Evolutionary conservation across 345 rosid species (phyloP).

Genomic region (Heritiera littoralis): DNA sequence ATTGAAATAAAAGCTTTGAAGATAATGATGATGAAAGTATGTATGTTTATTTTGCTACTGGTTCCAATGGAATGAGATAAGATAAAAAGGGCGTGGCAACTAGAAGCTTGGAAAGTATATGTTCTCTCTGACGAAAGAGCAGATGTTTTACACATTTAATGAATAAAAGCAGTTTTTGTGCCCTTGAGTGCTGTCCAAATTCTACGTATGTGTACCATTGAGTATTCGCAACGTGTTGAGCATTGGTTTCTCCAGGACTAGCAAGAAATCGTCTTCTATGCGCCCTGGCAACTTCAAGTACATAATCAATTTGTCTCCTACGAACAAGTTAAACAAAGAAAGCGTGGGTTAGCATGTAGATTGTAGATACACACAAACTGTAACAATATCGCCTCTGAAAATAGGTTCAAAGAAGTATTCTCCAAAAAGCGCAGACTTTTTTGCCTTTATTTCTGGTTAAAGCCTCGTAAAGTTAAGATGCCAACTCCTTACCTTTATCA

Average conservation of each 20-base stretch:
- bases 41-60: not conserved
- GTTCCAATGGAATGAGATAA: no score
- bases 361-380: not conserved
- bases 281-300: not conserved
- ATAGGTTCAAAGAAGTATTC: not conserved
- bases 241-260: constrained; percentile 8
- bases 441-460: constrained; percentile 27
- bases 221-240: not conserved
- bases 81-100: not conserved
- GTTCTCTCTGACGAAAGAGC: not conserved
- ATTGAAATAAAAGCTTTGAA: no score
- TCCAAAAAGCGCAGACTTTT: constrained; percentile 9
- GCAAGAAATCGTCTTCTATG: constrained; percentile 17
- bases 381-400: not conserved
- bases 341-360: constrained; percentile 29
- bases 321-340: constrained; percentile 16
- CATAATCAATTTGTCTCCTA: constrained; percentile 21
- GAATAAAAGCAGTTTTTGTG: not conserved
- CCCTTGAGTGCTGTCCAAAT: not conserved
- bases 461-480: constrained; percentile 6
- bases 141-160: not conserved
- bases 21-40: no score
- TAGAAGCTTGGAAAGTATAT: not conserved
- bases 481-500: not conserved
- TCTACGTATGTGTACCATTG: not conserved